Conservation (phyloP, 1,139 yeast genomes). For the Insectozyma bohioensis region DNA sequence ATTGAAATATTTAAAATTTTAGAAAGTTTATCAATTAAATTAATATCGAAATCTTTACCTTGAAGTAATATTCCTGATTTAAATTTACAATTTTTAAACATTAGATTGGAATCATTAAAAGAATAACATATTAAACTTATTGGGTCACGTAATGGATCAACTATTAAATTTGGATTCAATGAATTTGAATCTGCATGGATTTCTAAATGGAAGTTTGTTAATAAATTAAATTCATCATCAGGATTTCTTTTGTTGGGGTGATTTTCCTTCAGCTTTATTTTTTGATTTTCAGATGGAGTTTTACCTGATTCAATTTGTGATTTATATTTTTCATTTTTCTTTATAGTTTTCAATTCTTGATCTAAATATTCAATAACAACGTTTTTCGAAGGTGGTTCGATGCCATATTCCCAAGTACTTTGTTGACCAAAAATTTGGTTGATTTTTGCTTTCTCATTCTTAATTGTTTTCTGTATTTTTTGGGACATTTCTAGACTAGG, state of each 20-base stretch:
- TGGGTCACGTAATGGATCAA: constrained; percentile 67
- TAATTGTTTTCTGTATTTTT: constrained; percentile 13
- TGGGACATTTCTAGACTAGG: constrained; percentile 16
- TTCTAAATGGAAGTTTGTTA: constrained; percentile 65
- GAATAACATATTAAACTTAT: constrained; percentile 64
- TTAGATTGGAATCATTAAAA: constrained; percentile 46
- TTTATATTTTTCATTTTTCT: constrained; percentile 21
- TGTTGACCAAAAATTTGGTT: not conserved
- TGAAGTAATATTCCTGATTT: constrained; percentile 21
- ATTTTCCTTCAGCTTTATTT: too few relatives aligned
- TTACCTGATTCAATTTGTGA: constrained; percentile 54
- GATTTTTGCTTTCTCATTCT: not conserved
- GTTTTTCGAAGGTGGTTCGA: constrained; percentile 30
- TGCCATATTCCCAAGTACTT: constrained; percentile 29
- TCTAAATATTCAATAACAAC: constrained; percentile 22
- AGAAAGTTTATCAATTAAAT: constrained; percentile 6
- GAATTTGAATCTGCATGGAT: constrained; percentile 64
- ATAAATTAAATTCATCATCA: constrained; percentile 38
- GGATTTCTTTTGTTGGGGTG: constrained; percentile 42
- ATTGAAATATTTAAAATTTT: constrained; percentile 17
- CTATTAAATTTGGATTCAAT: constrained; percentile 40
- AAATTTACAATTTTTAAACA: constrained; percentile 18
- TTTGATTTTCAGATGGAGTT: constrained; percentile 35
- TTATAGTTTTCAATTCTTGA: constrained; percentile 18
- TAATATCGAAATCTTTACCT: constrained; percentile 2